Base-by-base conservation (phyloP, 225 moss, liverwort and hornwort species). In the Bryum argenteum region DNA sequence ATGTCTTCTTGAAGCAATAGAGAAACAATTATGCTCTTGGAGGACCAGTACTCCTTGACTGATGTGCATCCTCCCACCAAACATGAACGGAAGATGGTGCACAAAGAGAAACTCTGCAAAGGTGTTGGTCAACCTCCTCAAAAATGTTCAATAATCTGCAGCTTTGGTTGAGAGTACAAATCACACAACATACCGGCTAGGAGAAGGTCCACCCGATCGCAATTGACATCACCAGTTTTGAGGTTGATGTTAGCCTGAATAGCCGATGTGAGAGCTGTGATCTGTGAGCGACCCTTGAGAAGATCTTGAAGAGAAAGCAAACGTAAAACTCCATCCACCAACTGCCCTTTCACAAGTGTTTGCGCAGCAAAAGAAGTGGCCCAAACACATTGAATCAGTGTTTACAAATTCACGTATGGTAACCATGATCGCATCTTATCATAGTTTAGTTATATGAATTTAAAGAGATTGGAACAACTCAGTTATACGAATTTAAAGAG, bases 141-240 rank as follows among this genome's bases (percentile, higher is more conserved):
- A 52, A 13, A 37, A 38, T 19, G 19, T 37, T 37, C 33, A 3
- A 33, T 2, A 33, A 33, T 33, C 4, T 38, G 41, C 54, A 53
- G n/a, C 5, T 22, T 67, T 23, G 12, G 42, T 47, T 54, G 38
- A 58, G n/a, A n/a, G 53, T 5, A 53, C 33, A 20, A 44, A 65
- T 54, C 58, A 58, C 64, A 33, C 10, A 42, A 67, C 42, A 2
- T 50, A 94, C 97, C 97, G 84, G 94, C 92, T 77, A 98, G 81
- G 14, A 98, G 98, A 50, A 98, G 83, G 75, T 98, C 98, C 17
- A 98, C 54, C 59, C 98, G 94, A 42, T 91, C 88, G 75, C 91
- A 92, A 8, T 71, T 66, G 17, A 98, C 81, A 41, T 69, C 75
- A 28, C 92, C 92, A 23, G 78, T 76, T 80, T 94, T 88, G 85